Conservation (phyloP, 2,329 filamentous ascomycete genomes). For the Aspergillus sp. region DNA sequence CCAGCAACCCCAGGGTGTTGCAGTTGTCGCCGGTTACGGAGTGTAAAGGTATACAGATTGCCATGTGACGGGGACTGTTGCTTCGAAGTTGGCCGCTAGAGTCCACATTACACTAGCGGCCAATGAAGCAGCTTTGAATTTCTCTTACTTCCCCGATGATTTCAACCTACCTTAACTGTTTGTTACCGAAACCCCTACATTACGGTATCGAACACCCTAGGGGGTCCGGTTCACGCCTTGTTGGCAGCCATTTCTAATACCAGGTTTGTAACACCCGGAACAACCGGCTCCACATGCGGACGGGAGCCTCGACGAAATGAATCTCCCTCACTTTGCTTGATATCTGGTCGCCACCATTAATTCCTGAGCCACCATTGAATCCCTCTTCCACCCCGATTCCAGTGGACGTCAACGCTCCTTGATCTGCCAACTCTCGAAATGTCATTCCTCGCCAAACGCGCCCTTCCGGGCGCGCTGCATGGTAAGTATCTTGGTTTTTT, state of each 20-base stretch:
- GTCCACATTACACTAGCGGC: neutral
- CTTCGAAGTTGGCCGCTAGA: too few species aligned
- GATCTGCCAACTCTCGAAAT: slow-evolving; percentile 13
- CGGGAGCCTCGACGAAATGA: neutral
- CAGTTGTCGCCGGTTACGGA: neutral
- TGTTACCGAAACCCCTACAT: neutral
- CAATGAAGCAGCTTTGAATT: slow-evolving; percentile 9
- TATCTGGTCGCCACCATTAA: neutral
- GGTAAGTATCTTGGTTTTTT: slow-evolving; percentile 21
- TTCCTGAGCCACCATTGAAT: neutral
- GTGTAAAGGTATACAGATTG: too few species aligned
- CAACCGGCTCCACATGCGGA: neutral
- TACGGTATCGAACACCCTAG: slow-evolving; percentile 1
- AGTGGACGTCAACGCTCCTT: neutral
- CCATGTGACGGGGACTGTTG: too few species aligned
- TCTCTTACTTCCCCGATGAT: slow-evolving; percentile 2
- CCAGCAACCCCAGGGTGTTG: neutral
- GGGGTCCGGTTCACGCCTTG: neutral
- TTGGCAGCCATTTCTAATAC: neutral
- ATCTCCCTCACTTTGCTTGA: neutral
- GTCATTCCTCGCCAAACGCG: slow-evolving; percentile 28
- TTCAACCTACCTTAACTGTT: neutral
- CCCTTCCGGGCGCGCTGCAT: slow-evolving; percentile 26
- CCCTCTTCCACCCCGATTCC: too few species aligned
- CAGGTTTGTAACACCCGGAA: neutral